Base-by-base conservation (phyloP, 306 rosid species). In the Arachis hypogaea region DNA sequence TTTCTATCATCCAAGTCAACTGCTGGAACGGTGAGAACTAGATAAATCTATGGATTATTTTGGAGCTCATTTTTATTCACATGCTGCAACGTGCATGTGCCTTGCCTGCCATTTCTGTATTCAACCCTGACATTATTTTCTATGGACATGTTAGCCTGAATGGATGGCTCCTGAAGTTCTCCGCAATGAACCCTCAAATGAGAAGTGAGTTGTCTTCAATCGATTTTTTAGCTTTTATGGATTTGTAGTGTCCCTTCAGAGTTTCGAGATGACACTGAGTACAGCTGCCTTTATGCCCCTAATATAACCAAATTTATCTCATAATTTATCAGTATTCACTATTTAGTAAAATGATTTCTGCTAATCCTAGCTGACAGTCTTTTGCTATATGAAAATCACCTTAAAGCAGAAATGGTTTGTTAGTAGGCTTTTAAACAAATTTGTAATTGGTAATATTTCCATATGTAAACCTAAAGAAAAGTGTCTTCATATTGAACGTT, bases 121-220 rank as follows among this genome's bases (percentile, higher is more conserved):
- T 70, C 50, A 42, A 74, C 65, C 63, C 77, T 83, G 64, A 87
- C 78, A 54, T 78, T 55, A 60, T 62, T 74, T 75, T 62, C 50
- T 54, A 2, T 87, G 77, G 28, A 40, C 71, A 33, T 83, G 69
- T 71, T 83, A 95, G 99, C 99, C 99, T 70, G 99, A 95, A 85
- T 95, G 99, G 99, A 95, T 95, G 99, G 96, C 99, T 51, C 99
- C 98, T 18, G 99, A 94, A 81, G 99, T 94, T 87, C 95, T 94
- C 72, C 96, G 98, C 71, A 95, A 95, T 16, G 99, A 95, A 66
- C 97, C 96, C 78, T 95, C 99, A 69, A 95, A 95, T 83, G 99
- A 95, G 85, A 95, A 95, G 98, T 91, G 81, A 89, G 88, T 83
- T 51, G 33, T 79, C 72, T 52, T 76, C 75, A 12, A 54, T 46